Conservation (phyloP, 768 basidiomycete genomes). For the Russula virescens region DNA sequence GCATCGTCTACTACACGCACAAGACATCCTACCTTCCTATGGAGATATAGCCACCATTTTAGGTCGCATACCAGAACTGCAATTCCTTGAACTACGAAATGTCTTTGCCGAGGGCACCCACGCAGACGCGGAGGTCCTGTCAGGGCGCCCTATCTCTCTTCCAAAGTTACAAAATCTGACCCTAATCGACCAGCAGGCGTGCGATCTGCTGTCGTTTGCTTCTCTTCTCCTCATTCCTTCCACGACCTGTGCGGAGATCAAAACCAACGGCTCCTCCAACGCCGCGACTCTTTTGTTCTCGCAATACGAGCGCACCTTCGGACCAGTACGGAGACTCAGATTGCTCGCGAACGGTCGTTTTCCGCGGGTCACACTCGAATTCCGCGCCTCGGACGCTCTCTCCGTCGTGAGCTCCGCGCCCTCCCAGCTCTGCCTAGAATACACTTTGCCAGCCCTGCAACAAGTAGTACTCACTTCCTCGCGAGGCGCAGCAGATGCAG, state of each 20-base stretch:
- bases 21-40: neutral
- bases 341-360: neutral
- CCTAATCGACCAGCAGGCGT: neutral
- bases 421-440: slow-evolving; percentile 7
- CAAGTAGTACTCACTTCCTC: neutral
- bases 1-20: neutral
- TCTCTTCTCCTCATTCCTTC: neutral
- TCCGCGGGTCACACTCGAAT: slow-evolving; percentile 2
- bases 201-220: neutral
- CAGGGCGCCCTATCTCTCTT: neutral
- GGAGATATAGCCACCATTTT: neutral
- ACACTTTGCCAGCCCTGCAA: neutral
- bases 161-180: neutral
- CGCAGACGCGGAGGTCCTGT: neutral
- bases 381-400: slow-evolving; percentile 2
- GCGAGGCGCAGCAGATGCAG: neutral
- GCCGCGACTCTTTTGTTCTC: neutral
- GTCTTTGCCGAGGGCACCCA: neutral
- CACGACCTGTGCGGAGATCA: slow-evolving; percentile 1
- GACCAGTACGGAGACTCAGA: slow-evolving; percentile 10
- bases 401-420: neutral
- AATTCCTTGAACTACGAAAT: neutral
- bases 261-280: neutral
- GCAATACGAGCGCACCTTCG: slow-evolving; percentile 1
- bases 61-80: slow-evolving; percentile 1